These are phyloP conservation scores for Pleurotus tuoliensis DNA, from an alignment of 768 basidiomycete species.

Conservation along the genomic window DNA sequence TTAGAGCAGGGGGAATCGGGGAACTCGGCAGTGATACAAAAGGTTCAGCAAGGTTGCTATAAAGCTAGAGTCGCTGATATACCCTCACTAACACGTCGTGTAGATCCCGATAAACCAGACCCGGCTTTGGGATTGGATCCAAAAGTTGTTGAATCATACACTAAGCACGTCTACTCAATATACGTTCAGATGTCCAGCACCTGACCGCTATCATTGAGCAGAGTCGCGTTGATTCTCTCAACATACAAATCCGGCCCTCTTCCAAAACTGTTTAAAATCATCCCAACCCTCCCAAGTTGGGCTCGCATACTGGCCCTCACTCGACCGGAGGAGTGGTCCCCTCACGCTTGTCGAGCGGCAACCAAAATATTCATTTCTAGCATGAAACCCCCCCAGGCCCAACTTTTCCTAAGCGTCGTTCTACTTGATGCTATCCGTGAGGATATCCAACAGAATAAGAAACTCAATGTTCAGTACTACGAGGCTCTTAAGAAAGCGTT, in stretches of 20 bases:
- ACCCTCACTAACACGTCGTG: slow-evolving; percentile 20
- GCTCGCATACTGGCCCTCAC: slow-evolving; percentile 93
- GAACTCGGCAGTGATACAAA: slow-evolving; percentile 52
- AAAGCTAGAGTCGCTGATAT: slow-evolving; percentile 39
- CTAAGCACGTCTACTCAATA: slow-evolving; percentile 58
- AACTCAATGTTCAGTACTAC: slow-evolving; percentile 90
- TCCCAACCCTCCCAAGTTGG: slow-evolving; percentile 94
- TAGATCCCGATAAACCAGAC: slow-evolving; percentile 58
- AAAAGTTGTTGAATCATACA: slow-evolving; percentile 88
- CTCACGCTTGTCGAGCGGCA: slow-evolving; percentile 91
- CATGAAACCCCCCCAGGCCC: slow-evolving; percentile 93
- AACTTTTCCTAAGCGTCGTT: slow-evolving; percentile 89
- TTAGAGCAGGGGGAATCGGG: slow-evolving; percentile 63
- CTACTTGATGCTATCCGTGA: slow-evolving; percentile 86
- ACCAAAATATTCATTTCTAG: slow-evolving; percentile 95
- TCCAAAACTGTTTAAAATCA: slow-evolving; percentile 97
- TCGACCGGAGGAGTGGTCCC: slow-evolving; percentile 89
- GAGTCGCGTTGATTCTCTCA: slow-evolving; percentile 80
- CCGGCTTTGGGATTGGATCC: slow-evolving; percentile 88
- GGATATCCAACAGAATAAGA: slow-evolving; percentile 83
- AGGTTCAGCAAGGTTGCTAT: slow-evolving; percentile 52
- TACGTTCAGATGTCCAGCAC: neutral
- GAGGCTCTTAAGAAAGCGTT: slow-evolving; percentile 88
- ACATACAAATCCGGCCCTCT: slow-evolving; percentile 92
- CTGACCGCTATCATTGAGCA: slow-evolving; percentile 23